Percentiles rank a stretch among this genome's conserved stretches.
Evolutionary conservation across 345 rosid species (phyloP).

Genomic region (Boechera divaricarpa): DNA sequence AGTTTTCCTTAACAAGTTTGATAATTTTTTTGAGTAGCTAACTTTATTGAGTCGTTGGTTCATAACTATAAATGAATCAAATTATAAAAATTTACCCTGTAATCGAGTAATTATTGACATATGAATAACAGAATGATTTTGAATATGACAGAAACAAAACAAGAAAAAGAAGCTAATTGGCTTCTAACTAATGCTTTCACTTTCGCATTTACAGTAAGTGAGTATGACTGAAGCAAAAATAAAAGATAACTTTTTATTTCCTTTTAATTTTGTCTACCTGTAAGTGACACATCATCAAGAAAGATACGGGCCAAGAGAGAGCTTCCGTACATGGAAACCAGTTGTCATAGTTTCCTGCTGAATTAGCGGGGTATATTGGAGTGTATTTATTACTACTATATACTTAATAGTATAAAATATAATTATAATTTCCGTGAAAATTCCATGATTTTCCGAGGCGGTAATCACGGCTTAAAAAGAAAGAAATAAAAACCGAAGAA

Average conservation of each 20-base stretch:
- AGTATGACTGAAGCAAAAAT: slow-evolving; percentile 13
- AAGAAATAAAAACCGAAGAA: background rate
- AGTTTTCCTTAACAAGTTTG: background rate
- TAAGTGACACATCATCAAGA: slow-evolving; percentile 28
- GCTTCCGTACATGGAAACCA: slow-evolving; percentile 43
- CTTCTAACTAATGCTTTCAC: slow-evolving; percentile 28
- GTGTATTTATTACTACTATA: background rate
- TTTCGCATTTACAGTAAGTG: slow-evolving; percentile 30
- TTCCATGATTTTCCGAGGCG: slow-evolving; percentile 47
- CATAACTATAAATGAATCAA: background rate
- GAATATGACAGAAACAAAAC: background rate
- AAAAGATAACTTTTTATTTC: background rate
- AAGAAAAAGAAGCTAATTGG: slow-evolving; percentile 23
- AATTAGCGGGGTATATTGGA: slow-evolving; percentile 32
- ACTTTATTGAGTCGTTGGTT: background rate
- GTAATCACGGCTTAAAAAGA: slow-evolving; percentile 61
- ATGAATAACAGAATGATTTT: slow-evolving; percentile 12
- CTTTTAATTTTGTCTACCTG: background rate
- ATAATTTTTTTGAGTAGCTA: background rate
- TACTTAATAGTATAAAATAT: background rate
- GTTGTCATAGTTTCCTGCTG: slow-evolving; percentile 45
- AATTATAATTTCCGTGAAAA: slow-evolving; percentile 17
- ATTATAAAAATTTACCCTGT: background rate
- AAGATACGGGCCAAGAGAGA: background rate
- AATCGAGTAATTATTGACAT: background rate